Conservation (phyloP, 768 basidiomycete species). For the Lepiota venenata region DNA sequence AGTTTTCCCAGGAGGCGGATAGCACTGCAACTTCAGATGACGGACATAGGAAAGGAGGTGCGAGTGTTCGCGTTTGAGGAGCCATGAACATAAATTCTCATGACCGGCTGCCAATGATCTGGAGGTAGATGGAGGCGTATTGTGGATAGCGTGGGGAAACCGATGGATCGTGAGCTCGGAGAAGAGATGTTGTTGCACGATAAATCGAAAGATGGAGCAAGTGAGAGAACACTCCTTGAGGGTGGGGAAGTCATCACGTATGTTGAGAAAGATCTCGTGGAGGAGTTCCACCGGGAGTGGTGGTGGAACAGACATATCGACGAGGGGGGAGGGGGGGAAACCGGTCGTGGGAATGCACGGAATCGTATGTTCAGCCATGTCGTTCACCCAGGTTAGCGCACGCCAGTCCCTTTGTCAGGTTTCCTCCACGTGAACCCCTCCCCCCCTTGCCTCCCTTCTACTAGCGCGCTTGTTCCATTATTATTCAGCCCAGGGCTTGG, state of each 20-base stretch:
- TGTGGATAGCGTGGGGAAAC: background rate
- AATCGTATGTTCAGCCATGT: background rate
- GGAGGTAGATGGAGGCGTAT: too few species aligned
- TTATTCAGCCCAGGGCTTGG: too few species aligned
- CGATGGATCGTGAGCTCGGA: conserved; percentile 1
- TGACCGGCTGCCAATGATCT: too few species aligned
- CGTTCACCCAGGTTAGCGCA: too few species aligned
- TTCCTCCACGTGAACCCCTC: too few species aligned
- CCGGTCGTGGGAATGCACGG: background rate
- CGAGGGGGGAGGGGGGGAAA: background rate
- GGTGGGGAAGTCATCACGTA: conserved; percentile 1
- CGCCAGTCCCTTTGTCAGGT: too few species aligned
- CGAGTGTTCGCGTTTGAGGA: background rate
- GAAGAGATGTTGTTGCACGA: conserved; percentile 9
- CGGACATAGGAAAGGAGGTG: conserved; percentile 9
- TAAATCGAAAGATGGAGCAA: background rate
- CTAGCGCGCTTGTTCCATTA: too few species aligned
- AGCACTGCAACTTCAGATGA: conserved; percentile 5
- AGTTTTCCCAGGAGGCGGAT: background rate
- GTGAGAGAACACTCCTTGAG: conserved; percentile 4
- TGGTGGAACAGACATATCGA: background rate
- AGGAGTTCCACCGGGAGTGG: conserved; percentile 7
- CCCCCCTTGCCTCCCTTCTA: background rate
- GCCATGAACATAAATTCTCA: background rate
- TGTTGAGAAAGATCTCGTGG: conserved; percentile 1